Evolutionary conservation across 495 filamentous ascomycete species (phyloP).

Genomic region (Xylona heveae): DNA sequence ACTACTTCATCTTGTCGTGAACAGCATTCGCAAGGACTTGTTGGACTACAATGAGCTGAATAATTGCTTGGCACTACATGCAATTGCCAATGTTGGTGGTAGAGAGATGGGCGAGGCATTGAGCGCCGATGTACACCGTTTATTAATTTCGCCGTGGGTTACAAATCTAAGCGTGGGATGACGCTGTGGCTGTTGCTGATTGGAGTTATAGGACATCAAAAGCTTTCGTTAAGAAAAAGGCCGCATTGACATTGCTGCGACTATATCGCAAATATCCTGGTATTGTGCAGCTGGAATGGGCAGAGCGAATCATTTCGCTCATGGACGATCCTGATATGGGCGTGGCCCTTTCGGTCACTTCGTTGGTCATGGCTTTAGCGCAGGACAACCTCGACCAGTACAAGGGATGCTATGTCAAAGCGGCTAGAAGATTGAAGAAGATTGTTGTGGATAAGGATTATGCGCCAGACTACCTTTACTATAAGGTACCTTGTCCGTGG

Average conservation of each 20-base stretch:
- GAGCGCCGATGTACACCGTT: slow-evolving; percentile 76
- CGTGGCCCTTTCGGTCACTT: slow-evolving; percentile 87
- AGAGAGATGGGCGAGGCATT: slow-evolving; percentile 94
- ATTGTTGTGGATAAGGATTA: slow-evolving; percentile 80
- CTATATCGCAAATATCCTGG: slow-evolving; percentile 83
- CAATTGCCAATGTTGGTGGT: slow-evolving; percentile 93
- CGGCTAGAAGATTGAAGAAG: slow-evolving; percentile 68
- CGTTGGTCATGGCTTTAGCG: slow-evolving; percentile 84
- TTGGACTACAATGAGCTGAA: slow-evolving; percentile 89
- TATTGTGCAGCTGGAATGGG: slow-evolving; percentile 93
- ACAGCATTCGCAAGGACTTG: slow-evolving; percentile 94
- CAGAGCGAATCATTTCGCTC: slow-evolving; percentile 86
- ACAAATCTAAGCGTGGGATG: background rate
- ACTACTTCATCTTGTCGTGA: slow-evolving; percentile 85
- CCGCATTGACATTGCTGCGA: slow-evolving; percentile 84
- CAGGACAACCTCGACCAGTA: slow-evolving; percentile 89
- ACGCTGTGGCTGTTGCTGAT: background rate
- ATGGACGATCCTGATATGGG: slow-evolving; percentile 97
- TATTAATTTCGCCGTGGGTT: slow-evolving; percentile 87
- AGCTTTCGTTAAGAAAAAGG: slow-evolving; percentile 98
- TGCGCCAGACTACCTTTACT: slow-evolving; percentile 80
- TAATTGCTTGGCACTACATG: slow-evolving; percentile 95
- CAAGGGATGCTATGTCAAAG: slow-evolving; percentile 84
- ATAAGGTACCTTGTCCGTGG: slow-evolving; percentile 98
- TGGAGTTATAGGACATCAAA: slow-evolving; percentile 55